phyloP scores from a whole-genome alignment of 2,329 filamentous ascomycete species.

The Monosporascus sp. region DNA sequence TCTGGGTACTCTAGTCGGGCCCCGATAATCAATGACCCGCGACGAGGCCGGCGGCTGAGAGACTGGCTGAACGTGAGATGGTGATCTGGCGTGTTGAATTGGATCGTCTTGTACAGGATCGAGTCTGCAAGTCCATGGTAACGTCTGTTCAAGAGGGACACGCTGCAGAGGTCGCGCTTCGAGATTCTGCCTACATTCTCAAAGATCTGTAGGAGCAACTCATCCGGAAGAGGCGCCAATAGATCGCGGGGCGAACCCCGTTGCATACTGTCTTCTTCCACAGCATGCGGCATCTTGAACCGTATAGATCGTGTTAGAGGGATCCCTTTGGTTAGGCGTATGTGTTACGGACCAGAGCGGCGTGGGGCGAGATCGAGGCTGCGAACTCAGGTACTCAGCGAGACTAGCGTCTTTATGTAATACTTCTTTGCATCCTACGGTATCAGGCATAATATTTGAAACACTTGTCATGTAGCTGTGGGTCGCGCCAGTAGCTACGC shows the following conservation, averaged over 20 bases:
- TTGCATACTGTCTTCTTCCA: background rate
- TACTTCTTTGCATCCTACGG: too few species aligned
- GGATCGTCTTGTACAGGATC: slow-evolving; percentile 41
- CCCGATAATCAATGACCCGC: slow-evolving; percentile 41
- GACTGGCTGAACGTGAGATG: slow-evolving; percentile 45
- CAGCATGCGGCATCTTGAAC: background rate
- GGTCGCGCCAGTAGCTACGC: too few species aligned
- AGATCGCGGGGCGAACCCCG: slow-evolving; percentile 4
- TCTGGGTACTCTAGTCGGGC: slow-evolving; percentile 41
- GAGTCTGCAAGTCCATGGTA: slow-evolving; percentile 42
- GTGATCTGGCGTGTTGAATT: slow-evolving; percentile 41
- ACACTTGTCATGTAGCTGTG: too few species aligned
- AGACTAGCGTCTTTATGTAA: too few species aligned
- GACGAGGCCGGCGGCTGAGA: slow-evolving; percentile 38
- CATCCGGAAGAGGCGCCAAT: slow-evolving; percentile 31
- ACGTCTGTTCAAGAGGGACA: slow-evolving; percentile 37
- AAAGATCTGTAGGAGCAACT: slow-evolving; percentile 36
- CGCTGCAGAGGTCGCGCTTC: slow-evolving; percentile 36
- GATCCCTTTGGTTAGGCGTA: too few species aligned
- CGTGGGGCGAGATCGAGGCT: too few species aligned
- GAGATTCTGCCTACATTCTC: slow-evolving; percentile 25
- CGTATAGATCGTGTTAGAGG: too few species aligned
- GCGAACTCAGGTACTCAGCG: too few species aligned
- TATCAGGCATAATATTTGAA: too few species aligned
- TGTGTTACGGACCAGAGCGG: too few species aligned